Conservation (phyloP, 768 basidiomycete genomes). For the Podaxis carcinomalis region DNA sequence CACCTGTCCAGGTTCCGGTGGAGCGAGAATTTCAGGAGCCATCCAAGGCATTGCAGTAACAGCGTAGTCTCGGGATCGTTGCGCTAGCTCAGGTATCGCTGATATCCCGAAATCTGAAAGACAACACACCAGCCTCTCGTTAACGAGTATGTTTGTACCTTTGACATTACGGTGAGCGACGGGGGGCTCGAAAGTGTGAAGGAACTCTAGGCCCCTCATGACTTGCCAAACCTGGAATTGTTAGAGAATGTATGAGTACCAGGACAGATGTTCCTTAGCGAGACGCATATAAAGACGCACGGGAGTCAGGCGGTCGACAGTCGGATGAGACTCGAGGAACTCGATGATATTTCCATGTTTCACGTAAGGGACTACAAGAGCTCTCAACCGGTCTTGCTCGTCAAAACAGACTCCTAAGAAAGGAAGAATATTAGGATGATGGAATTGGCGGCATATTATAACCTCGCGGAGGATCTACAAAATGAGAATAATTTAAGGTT, state of each 20-base stretch:
- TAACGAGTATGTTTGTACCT: not conserved
- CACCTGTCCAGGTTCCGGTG: not conserved
- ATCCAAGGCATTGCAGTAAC: not conserved
- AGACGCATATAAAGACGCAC: not conserved
- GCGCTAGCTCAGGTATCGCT: not conserved
- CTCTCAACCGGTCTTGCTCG: not conserved
- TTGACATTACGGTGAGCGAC: not conserved
- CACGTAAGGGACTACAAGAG: not conserved
- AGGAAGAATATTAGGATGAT: not conserved
- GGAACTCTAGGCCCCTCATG: not conserved
- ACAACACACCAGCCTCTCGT: not conserved
- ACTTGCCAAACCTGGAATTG: not conserved
- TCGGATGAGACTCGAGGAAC: not conserved
- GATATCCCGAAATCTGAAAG: not conserved
- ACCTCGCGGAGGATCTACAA: not conserved
- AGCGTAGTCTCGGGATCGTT: not conserved
- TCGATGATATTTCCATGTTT: not conserved
- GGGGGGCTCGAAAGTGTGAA: not conserved
- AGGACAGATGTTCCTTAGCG: not conserved
- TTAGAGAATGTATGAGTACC: not conserved
- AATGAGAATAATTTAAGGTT: not conserved
- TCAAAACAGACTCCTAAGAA: not conserved
- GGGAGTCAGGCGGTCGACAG: not conserved
- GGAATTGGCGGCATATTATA: not conserved
- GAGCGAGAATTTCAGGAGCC: not conserved